A percentile compares a stretch with the other conserved stretches of the same genome.
Conservation (phyloP, 352 stramenopile species). For the Phytophthora tentaculata region DNA sequence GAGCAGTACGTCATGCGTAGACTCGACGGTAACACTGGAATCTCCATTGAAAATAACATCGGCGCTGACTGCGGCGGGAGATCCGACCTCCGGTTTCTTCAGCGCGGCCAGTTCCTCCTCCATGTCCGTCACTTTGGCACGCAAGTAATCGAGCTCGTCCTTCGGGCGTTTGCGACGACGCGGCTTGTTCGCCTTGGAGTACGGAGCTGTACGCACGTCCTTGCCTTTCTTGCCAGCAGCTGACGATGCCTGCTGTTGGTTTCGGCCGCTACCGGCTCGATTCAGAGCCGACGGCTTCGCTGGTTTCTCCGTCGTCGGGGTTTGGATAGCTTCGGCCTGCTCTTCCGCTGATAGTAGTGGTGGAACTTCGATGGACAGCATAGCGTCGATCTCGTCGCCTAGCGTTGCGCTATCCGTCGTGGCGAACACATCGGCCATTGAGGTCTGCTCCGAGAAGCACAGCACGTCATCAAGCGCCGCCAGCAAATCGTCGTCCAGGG, state of each 20-base stretch:
- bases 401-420: background rate
- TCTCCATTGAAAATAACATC: constrained; percentile 23
- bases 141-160: constrained; percentile 48
- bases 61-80: constrained; percentile 15
- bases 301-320: background rate
- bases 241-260: background rate
- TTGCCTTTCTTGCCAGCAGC: constrained; percentile 23
- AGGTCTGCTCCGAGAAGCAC: constrained; percentile 27
- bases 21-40: background rate
- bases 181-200: constrained; percentile 23
- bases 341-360: background rate
- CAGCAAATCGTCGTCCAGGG: constrained; percentile 37
- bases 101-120: constrained; percentile 34
- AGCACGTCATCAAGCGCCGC: constrained; percentile 42
- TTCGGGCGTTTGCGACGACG: constrained; percentile 45
- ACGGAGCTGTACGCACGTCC: constrained; percentile 21
- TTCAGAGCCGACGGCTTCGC: constrained; percentile 2
- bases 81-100: constrained; percentile 13
- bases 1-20: constrained; percentile 21
- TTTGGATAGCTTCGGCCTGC: background rate
- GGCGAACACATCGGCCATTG: constrained; percentile 19
- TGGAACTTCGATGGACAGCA: constrained; percentile 23
- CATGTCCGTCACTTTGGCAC: constrained; percentile 41
- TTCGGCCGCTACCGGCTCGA: constrained; percentile 7
- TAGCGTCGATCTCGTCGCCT: constrained; percentile 21